Conservation (phyloP, 805 yeast species). For the Sugiyamaella boreocaroliniensis region DNA sequence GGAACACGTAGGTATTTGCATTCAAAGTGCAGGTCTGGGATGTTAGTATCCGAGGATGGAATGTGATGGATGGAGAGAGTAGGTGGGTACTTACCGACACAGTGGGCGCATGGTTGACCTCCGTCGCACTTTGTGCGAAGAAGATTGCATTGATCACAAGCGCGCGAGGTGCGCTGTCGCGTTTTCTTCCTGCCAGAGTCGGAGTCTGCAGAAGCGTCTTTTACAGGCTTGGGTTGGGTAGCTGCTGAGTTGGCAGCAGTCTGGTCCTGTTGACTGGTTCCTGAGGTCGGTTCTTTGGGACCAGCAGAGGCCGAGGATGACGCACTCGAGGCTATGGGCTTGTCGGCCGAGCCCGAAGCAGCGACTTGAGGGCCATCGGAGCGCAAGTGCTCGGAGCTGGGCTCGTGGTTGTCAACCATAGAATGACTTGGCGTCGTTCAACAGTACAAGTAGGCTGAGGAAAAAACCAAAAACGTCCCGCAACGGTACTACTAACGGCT, state of each 20-base stretch:
- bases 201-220: background rate
- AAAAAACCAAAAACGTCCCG: background rate
- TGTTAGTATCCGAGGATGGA: background rate
- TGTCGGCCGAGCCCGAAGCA: background rate
- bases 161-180: conserved; percentile 28
- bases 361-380: background rate
- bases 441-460: background rate
- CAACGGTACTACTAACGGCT: no score
- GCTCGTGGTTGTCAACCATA: background rate
- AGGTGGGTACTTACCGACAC: conserved; percentile 27
- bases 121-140: conserved; percentile 46
- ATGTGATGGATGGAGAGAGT: background rate
- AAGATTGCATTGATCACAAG: conserved; percentile 44
- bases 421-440: background rate
- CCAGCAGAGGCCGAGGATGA: no score
- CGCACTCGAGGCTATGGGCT: background rate
- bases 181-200: background rate
- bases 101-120: conserved; percentile 39
- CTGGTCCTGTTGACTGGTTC: no score
- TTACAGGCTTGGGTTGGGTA: background rate
- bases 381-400: background rate
- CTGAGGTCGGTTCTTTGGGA: no score
- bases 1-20: conserved; percentile 38
- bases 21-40: conserved; percentile 5
- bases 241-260: background rate